Evolutionary conservation across 1,284 basidiomycete species (phyloP).

Genomic region (Leccinum fallax): DNA sequence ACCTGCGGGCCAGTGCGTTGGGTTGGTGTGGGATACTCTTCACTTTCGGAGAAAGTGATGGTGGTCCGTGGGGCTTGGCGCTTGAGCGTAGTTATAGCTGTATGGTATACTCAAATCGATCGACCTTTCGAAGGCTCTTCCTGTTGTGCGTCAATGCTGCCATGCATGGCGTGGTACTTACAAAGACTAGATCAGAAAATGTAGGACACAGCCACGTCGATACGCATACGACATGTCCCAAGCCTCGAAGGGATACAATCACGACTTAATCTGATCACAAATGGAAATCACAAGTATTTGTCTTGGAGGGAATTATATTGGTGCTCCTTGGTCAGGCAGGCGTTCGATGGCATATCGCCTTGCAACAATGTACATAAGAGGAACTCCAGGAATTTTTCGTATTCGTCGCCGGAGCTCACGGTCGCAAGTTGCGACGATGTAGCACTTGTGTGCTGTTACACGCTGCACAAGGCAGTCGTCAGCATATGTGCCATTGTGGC

Average conservation of each 20-base stretch:
- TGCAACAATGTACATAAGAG: conserved; percentile 94
- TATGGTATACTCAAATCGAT: not conserved
- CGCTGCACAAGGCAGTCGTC: conserved; percentile 98
- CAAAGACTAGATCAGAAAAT: not conserved
- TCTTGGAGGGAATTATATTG: conserved; percentile 32
- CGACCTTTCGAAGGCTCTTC: not conserved
- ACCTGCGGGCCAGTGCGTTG: not conserved
- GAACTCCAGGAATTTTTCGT: conserved; percentile 92
- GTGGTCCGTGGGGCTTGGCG: not conserved
- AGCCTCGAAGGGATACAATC: not conserved
- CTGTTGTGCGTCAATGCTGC: not conserved
- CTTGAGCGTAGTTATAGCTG: not conserved
- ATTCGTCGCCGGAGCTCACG: conserved; percentile 90
- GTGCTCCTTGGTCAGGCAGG: conserved; percentile 89
- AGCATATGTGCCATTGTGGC: conserved; percentile 95
- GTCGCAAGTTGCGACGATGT: conserved; percentile 98
- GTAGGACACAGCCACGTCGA: not conserved
- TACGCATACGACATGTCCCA: not conserved
- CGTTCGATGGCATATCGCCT: conserved; percentile 91
- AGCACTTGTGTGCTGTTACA: conserved; percentile 94
- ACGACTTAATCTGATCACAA: not conserved
- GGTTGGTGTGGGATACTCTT: conserved; percentile 5
- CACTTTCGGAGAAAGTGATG: conserved; percentile 1
- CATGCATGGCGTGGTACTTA: not conserved
- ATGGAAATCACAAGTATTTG: not conserved